Evolutionary conservation across 75 land plant species (phyloP).

Genomic region (Picea sitchensis): DNA sequence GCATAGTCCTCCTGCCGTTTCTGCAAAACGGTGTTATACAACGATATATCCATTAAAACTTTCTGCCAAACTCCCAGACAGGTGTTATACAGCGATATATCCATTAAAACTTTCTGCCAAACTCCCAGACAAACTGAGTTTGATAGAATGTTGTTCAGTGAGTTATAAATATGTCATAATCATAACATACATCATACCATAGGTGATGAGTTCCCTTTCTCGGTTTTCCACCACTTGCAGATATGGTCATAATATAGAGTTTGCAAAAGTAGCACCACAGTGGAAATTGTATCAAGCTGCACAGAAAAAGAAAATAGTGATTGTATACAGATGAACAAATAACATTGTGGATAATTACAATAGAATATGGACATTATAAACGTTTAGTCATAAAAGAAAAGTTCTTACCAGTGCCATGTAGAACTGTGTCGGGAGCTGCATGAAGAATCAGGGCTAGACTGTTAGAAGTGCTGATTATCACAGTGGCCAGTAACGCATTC

Average conservation of each 20-base stretch:
- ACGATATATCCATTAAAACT: no score
- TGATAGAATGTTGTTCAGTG: no score
- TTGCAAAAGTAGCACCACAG: slow-evolving; percentile 54
- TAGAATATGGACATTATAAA: background rate
- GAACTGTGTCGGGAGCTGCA: slow-evolving; percentile 84
- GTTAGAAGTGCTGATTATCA: no score
- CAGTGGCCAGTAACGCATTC: no score
- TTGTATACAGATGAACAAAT: slow-evolving; percentile 21
- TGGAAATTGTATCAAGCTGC: slow-evolving; percentile 75
- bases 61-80: no score
- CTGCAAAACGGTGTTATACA: no score
- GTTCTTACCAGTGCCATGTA: slow-evolving; percentile 71
- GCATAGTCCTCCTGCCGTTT: no score
- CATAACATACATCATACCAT: slow-evolving; percentile 13
- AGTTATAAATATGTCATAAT: background rate
- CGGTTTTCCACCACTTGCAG: slow-evolving; percentile 19
- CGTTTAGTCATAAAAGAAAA: background rate
- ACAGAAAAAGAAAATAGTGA: background rate
- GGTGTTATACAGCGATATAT: no score
- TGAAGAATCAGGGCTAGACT: no score
- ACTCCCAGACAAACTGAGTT: no score
- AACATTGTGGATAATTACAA: slow-evolving; percentile 47
- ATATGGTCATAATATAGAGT: slow-evolving; percentile 53
- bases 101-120: no score
- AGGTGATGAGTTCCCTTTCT: background rate